These are phyloP conservation scores for Starmera quercuum DNA, from an alignment of 805 yeast species.

Conservation along the genomic window DNA sequence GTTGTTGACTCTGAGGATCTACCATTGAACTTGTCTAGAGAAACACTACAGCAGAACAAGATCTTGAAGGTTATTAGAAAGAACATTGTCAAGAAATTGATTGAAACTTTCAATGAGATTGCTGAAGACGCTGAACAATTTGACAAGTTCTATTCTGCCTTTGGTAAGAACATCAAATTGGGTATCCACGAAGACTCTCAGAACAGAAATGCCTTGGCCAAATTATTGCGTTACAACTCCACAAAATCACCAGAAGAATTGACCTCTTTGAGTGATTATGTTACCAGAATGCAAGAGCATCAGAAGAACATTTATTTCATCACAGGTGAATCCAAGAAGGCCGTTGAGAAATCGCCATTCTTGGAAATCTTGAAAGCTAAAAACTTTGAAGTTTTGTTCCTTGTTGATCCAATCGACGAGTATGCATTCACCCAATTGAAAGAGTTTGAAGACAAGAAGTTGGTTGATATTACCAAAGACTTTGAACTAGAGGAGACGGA, in stretches of 20 bases:
- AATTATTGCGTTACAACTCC: conserved; percentile 93
- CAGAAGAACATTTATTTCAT: conserved; percentile 99
- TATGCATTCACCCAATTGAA: conserved; percentile 98
- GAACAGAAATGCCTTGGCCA: conserved; percentile 93
- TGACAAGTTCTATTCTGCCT: conserved; percentile 96
- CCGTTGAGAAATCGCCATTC: conserved; percentile 99
- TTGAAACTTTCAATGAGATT: conserved; percentile 98
- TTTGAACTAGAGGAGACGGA: conserved; percentile 97
- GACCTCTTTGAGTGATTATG: conserved; percentile 94
- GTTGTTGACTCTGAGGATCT: conserved; percentile 99
- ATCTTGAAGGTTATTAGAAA: conserved; percentile 98
- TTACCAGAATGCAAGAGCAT: conserved; percentile 99
- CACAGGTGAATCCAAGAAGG: conserved; percentile 97
- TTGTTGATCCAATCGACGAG: conserved; percentile 99
- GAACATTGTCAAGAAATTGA: conserved; percentile 97
- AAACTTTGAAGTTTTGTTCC: conserved; percentile 95
- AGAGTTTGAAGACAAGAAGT: conserved; percentile 98
- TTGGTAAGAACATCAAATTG: conserved; percentile 95
- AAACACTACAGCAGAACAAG: conserved; percentile 99
- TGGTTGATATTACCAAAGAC: conserved; percentile 98
- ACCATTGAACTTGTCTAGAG: conserved; percentile 99
- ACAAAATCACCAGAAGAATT: conserved; percentile 91
- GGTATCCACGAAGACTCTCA: conserved; percentile 99
- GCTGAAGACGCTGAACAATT: conserved; percentile 99
- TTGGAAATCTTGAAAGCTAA: conserved; percentile 97